Base-by-base conservation (phyloP, 169 alveolate species). In the Cryptosporidium andersoni region DNA sequence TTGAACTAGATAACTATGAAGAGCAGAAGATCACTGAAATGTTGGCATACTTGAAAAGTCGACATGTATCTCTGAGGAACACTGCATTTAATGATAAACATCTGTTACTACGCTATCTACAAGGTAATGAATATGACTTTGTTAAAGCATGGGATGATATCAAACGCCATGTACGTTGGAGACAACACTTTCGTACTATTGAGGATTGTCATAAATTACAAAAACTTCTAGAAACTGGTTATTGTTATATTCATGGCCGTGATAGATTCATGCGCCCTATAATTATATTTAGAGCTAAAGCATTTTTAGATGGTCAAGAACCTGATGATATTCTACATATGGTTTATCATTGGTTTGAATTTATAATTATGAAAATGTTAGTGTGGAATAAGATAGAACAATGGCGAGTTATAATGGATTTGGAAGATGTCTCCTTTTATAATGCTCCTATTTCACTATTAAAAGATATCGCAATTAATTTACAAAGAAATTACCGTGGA, bases 401-500 rank as follows among this genome's bases (percentile, higher is more conserved):
- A 65, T 90, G 93, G 93, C 80, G 93, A 14, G 93, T 90, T 25
- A 51, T 90, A 12, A 81, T 90, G 64, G 93, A 90, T 39, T 80
- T 90, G 63, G 89, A 88, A 16, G 90, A 88, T 65, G 89, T 89
- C 51, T 62, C 91, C 63, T 80, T 81, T 39, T 65, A 74, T 63
- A 64, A 81, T 52, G 81, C 91, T 5, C 93, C 93, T 1, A 56
- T 88, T 42, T 81, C 89, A 51, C 89, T 64, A 36, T 81, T 90
- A 51, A 90, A 82, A 60, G 91, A 88, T 34, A 88, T 90, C 16
- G 92, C 91, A 6, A 81, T 53, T 80, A 81, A 80, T 16, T 88
- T 90, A 36, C 92, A 90, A 91, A 81, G 93, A 42, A 90, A 90
- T 82, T 90, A 88, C 64, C 64, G 93, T 14, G 92, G 92, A 1